Percentiles rank a stretch among this genome's conserved stretches.
Evolutionary conservation across 352 stramenopile genomes (phyloP).

Genomic region (Phytophthora pluvialis): DNA sequence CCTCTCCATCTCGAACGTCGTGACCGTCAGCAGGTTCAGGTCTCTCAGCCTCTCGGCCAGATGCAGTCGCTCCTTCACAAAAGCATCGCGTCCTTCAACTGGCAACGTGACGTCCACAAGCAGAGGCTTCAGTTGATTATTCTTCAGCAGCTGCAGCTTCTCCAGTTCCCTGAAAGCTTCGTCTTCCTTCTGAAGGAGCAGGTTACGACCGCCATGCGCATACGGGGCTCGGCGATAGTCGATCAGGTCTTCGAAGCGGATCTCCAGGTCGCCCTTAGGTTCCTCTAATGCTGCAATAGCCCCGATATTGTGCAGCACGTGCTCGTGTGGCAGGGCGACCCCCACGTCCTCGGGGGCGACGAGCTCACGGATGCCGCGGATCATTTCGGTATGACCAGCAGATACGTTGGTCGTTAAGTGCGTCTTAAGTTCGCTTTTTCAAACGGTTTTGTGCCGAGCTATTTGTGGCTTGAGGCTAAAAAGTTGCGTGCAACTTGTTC

Average conservation of each 20-base stretch:
- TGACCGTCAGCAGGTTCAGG: constrained; percentile 57
- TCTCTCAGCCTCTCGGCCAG: constrained; percentile 46
- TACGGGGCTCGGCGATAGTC: constrained; percentile 53
- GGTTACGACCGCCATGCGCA: constrained; percentile 48
- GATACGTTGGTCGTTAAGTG: constrained; percentile 8
- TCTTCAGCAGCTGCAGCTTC: constrained; percentile 25
- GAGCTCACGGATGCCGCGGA: constrained; percentile 55
- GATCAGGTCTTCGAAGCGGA: constrained; percentile 62
- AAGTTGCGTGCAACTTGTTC: not conserved
- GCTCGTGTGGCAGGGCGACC: constrained; percentile 59
- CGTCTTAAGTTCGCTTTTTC: constrained; percentile 22
- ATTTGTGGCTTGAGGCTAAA: constrained; percentile 7
- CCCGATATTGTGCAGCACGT: constrained; percentile 62
- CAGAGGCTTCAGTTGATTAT: constrained; percentile 21
- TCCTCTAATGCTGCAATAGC: not conserved
- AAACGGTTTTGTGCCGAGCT: constrained; percentile 8
- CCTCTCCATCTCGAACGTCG: constrained; percentile 54
- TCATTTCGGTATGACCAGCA: constrained; percentile 37
- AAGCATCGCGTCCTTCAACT: constrained; percentile 54
- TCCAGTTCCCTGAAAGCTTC: constrained; percentile 79
- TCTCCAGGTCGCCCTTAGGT: constrained; percentile 18
- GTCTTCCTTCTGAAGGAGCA: constrained; percentile 72
- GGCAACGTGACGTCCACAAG: constrained; percentile 63
- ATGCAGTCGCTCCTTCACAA: constrained; percentile 37
- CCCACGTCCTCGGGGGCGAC: constrained; percentile 48